A percentile compares a stretch with the other conserved stretches of the same genome.
Conservation (phyloP, 306 rosid species). For the Arachis hypogaea region DNA sequence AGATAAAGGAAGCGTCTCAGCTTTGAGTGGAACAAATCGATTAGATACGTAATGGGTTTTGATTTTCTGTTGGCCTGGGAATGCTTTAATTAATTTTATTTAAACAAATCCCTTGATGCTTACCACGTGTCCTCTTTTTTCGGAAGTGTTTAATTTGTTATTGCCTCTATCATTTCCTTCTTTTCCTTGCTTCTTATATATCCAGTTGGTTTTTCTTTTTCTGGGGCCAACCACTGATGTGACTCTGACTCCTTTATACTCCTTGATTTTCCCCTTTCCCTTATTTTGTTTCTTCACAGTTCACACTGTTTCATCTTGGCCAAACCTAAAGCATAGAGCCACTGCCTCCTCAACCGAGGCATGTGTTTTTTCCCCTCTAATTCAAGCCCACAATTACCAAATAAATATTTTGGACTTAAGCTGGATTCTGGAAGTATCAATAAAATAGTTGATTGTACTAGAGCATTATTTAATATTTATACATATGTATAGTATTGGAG, state of each 20-base stretch:
- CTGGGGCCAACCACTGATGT: conserved; percentile 39
- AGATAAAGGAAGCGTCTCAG: conserved; percentile 9
- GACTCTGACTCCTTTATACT: conserved; percentile 31
- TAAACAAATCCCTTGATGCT: conserved; percentile 39
- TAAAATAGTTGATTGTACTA: no score
- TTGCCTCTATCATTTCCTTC: conserved; percentile 30
- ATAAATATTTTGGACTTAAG: conserved; percentile 16
- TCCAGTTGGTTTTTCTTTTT: conserved; percentile 32
- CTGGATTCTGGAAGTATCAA: neutral
- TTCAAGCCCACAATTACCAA: neutral
- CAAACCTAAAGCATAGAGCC: conserved; percentile 24
- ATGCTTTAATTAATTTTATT: conserved; percentile 6
- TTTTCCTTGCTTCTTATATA: conserved; percentile 25
- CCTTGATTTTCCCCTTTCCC: neutral
- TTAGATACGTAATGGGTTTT: conserved; percentile 41
- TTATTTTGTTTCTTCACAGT: neutral
- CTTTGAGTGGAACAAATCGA: conserved; percentile 44
- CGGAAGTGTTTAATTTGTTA: conserved; percentile 13
- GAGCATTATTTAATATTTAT: neutral
- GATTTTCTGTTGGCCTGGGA: conserved; percentile 24
- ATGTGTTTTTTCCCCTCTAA: neutral
- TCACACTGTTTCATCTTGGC: conserved; percentile 18
- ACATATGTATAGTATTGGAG: neutral
- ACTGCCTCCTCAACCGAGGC: conserved; percentile 39
- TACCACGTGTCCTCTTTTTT: conserved; percentile 50